A percentile compares a stretch with the other conserved stretches of the same genome.
These are phyloP conservation scores for Aspergillus puulaauensis DNA, from an alignment of 2,329 filamentous ascomycete genomes.

Conservation along the genomic window DNA sequence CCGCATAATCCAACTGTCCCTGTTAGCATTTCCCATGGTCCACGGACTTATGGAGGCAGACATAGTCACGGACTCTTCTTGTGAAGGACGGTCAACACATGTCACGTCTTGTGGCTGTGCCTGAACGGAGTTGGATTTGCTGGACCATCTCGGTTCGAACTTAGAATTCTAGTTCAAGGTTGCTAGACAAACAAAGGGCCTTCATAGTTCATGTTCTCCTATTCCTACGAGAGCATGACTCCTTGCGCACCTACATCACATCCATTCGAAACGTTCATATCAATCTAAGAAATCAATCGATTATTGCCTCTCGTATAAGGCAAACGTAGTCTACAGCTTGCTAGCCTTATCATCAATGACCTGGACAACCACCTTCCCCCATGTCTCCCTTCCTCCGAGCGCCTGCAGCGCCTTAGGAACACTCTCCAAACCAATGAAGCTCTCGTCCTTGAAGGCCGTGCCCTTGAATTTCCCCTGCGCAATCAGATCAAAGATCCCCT, in stretches of 20 bases:
- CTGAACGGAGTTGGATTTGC: conserved; percentile 41
- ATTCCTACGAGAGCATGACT: conserved; percentile 46
- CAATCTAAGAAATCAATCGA: not conserved
- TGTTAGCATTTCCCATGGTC: conserved; percentile 16
- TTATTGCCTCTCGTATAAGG: not conserved
- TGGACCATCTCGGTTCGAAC: conserved; percentile 16
- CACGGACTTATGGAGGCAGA: conserved; percentile 6
- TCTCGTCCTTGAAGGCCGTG: conserved; percentile 78
- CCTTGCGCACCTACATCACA: conserved; percentile 44
- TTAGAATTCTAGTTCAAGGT: conserved; percentile 18
- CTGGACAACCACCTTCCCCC: conserved; percentile 94
- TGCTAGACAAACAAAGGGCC: conserved; percentile 44
- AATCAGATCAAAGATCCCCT: conserved; percentile 76
- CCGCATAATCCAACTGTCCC: conserved; percentile 37
- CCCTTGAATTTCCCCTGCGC: conserved; percentile 74
- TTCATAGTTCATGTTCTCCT: conserved; percentile 48
- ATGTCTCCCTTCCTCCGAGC: conserved; percentile 77
- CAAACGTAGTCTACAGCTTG: conserved; percentile 30
- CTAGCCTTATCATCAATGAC: conserved; percentile 69
- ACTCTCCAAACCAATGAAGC: conserved; percentile 78
- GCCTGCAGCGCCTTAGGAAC: conserved; percentile 75
- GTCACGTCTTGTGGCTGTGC: conserved; percentile 44
- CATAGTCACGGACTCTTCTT: conserved; percentile 32
- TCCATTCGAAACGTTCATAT: not conserved
- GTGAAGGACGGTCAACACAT: conserved; percentile 37